A percentile compares a stretch with the other conserved stretches of the same genome.
phyloP scores from a whole-genome alignment of 1,139 yeast genomes.

The Yamadazyma epiphylla region DNA sequence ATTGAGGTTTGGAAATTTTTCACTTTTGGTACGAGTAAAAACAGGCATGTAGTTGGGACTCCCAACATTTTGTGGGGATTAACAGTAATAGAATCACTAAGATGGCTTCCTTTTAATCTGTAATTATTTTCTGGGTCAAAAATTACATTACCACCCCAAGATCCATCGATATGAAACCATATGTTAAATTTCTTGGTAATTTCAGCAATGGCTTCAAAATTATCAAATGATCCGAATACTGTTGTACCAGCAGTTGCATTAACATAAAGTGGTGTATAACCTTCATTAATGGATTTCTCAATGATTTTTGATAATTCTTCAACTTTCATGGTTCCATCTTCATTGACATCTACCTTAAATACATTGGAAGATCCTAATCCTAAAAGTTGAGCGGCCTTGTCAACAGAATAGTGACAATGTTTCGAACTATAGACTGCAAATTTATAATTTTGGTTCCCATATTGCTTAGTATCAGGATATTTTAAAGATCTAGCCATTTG shows the following conservation, averaged over 20 bases:
- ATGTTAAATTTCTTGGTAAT: slow-evolving; percentile 52
- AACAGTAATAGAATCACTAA: slow-evolving; percentile 76
- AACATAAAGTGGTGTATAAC: slow-evolving; percentile 69
- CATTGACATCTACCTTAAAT: slow-evolving; percentile 56
- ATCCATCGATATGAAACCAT: slow-evolving; percentile 87
- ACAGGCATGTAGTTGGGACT: slow-evolving; percentile 86
- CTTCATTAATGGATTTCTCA: slow-evolving; percentile 38
- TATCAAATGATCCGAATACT: slow-evolving; percentile 81
- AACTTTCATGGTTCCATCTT: slow-evolving; percentile 57
- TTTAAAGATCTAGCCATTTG: slow-evolving; percentile 70
- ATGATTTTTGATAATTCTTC: slow-evolving; percentile 47
- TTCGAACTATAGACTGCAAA: slow-evolving; percentile 71
- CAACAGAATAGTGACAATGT: slow-evolving; percentile 81
- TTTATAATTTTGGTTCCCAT: slow-evolving; percentile 51
- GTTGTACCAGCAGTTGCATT: slow-evolving; percentile 91
- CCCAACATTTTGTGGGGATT: slow-evolving; percentile 91
- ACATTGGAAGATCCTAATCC: slow-evolving; percentile 69
- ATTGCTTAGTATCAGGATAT: slow-evolving; percentile 65
- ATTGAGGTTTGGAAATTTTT: slow-evolving; percentile 65
- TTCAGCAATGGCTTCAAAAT: slow-evolving; percentile 50
- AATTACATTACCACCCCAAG: slow-evolving; percentile 87
- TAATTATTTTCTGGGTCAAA: slow-evolving; percentile 51
- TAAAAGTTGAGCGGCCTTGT: slow-evolving; percentile 73
- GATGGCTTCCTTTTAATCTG: slow-evolving; percentile 55
- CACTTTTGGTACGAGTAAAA: slow-evolving; percentile 68